These are phyloP conservation scores for Leccinum barrowsii DNA, from an alignment of 768 basidiomycete species.

Conservation along the genomic window DNA sequence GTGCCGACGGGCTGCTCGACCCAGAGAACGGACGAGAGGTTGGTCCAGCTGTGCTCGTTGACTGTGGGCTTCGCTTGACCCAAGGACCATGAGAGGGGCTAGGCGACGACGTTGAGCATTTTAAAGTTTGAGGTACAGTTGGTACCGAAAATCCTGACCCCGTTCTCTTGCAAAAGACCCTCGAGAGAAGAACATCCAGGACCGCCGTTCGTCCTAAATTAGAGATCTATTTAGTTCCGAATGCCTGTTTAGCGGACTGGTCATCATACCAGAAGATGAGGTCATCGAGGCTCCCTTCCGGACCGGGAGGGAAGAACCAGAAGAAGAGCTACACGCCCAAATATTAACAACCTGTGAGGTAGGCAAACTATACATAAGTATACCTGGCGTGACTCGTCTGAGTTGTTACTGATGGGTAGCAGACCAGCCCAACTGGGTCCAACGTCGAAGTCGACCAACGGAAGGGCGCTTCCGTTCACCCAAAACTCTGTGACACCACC, in stretches of 20 bases:
- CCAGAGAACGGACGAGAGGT: slow-evolving; percentile 69
- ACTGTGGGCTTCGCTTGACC: slow-evolving; percentile 62
- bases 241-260: neutral
- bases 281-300: slow-evolving; percentile 66
- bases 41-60: slow-evolving; percentile 77
- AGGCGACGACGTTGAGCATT: neutral
- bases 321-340: slow-evolving; percentile 59
- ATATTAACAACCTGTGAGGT: neutral
- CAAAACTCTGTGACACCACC: slow-evolving; percentile 50
- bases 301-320: slow-evolving; percentile 82
- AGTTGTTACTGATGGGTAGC: slow-evolving; percentile 58
- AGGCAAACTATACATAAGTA: neutral
- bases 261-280: slow-evolving; percentile 62
- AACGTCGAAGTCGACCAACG: slow-evolving; percentile 67
- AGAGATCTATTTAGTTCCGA: neutral
- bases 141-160: slow-evolving; percentile 40
- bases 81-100: slow-evolving; percentile 67
- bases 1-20: slow-evolving; percentile 82
- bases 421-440: slow-evolving; percentile 77
- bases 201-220: slow-evolving; percentile 70
- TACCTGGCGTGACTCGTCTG: slow-evolving; percentile 68
- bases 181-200: slow-evolving; percentile 76
- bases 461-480: slow-evolving; percentile 63
- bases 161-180: slow-evolving; percentile 72
- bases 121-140: slow-evolving; percentile 14